Percentiles rank a stretch among this genome's conserved stretches.
These are phyloP conservation scores for Saitoella complicata DNA, from an alignment of 805 yeast genomes.

Conservation along the genomic window DNA sequence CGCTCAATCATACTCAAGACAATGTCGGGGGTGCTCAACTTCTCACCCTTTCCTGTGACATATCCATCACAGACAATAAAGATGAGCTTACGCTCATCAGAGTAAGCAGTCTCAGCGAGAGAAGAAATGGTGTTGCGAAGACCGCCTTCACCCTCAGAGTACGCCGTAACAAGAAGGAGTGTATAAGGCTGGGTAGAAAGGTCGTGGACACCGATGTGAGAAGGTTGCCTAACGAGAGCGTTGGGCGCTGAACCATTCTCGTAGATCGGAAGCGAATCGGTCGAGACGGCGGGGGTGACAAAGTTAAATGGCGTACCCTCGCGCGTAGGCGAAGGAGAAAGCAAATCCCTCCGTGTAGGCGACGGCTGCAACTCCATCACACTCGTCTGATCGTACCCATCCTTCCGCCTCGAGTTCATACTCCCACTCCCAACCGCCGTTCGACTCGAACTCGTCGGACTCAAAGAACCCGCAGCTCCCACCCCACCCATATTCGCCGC, in stretches of 20 bases:
- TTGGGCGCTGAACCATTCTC: not conserved
- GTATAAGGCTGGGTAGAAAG: constrained; percentile 29
- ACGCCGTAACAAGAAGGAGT: constrained; percentile 73
- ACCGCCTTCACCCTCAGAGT: constrained; percentile 82
- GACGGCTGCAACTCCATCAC: too few relatives aligned
- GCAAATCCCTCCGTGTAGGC: too few relatives aligned
- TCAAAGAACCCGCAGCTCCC: constrained; percentile 11
- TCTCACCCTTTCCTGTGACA: constrained; percentile 89
- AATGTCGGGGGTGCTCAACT: constrained; percentile 73
- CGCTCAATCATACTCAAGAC: constrained; percentile 76
- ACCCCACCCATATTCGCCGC: constrained; percentile 2
- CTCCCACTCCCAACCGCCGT: too few relatives aligned
- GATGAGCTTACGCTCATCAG: constrained; percentile 82
- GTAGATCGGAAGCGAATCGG: constrained; percentile 4
- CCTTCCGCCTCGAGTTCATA: too few relatives aligned
- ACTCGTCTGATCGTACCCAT: too few relatives aligned
- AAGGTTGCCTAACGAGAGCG: not conserved
- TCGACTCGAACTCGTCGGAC: too few relatives aligned
- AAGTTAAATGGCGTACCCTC: constrained; percentile 8
- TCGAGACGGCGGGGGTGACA: constrained; percentile 7
- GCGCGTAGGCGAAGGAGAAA: constrained; percentile 5
- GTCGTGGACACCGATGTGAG: constrained; percentile 28
- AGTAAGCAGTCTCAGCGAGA: constrained; percentile 84
- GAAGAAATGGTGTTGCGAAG: constrained; percentile 82
- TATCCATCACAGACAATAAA: constrained; percentile 84